A percentile compares a stretch with the other conserved stretches of the same genome.
These are phyloP conservation scores for Hyaloscypha bicolor DNA, from an alignment of 495 filamentous ascomycete species.

Conservation along the genomic window DNA sequence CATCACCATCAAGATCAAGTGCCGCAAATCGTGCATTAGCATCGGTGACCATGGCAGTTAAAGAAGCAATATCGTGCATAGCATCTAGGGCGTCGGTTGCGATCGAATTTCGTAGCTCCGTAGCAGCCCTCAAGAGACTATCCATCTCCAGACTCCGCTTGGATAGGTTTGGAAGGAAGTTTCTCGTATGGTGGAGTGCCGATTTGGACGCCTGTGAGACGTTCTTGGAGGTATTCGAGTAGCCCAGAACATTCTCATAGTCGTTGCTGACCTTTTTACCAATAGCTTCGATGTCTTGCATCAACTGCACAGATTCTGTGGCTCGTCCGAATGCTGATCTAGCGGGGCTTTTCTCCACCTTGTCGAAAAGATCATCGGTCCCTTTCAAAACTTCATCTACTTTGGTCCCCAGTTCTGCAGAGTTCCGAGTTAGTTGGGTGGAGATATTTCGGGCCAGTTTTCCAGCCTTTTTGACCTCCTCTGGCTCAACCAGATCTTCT, in stretches of 20 bases:
- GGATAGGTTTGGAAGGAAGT: conserved; percentile 78
- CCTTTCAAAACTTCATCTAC: conserved; percentile 47
- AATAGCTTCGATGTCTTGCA: conserved; percentile 85
- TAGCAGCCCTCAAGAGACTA: conserved; percentile 66
- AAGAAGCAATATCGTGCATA: conserved; percentile 77
- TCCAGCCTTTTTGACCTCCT: conserved; percentile 66
- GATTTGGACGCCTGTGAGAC: conserved; percentile 81
- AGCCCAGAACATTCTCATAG: conserved; percentile 73
- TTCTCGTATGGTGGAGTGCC: conserved; percentile 82
- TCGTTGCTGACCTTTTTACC: conserved; percentile 85
- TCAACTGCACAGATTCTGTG: conserved; percentile 52
- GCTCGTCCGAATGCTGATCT: conserved; percentile 42
- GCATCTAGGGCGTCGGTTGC: conserved; percentile 62
- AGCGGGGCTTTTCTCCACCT: conserved; percentile 43
- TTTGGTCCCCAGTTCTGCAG: conserved; percentile 49
- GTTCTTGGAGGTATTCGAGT: conserved; percentile 69
- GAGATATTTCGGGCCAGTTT: conserved; percentile 47
- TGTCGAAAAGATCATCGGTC: conserved; percentile 52
- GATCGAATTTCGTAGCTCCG: conserved; percentile 59
- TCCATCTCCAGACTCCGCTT: conserved; percentile 76
- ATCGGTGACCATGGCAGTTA: conserved; percentile 72
- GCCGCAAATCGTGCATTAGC: conserved; percentile 69
- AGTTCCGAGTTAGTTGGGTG: conserved; percentile 46
- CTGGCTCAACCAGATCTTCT: conserved; percentile 70
- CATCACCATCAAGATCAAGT: conserved; percentile 69